A percentile compares a stretch with the other conserved stretches of the same genome.
Evolutionary conservation across 805 yeast genomes (phyloP).

Genomic region (Lachancea dasiensis): DNA sequence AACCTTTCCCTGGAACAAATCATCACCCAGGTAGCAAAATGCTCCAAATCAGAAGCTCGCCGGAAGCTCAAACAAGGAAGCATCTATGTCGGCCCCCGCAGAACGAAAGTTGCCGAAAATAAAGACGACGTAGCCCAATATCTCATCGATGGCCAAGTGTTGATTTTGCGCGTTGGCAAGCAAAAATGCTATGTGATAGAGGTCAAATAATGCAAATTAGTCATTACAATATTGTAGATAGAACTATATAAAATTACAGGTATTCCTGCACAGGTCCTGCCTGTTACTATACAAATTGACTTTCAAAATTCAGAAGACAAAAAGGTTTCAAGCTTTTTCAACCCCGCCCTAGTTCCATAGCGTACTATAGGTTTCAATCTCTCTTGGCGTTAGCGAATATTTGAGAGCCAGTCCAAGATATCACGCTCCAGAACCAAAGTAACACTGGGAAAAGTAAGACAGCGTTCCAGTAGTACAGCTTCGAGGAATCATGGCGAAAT

Average conservation of each 20-base stretch:
- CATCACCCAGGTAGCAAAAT: conserved; percentile 42
- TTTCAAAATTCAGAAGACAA: no score
- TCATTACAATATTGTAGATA: not conserved
- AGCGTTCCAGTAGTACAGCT: conserved; percentile 28
- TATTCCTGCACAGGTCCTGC: no score
- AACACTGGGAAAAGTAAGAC: conserved; percentile 24
- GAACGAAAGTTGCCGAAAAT: conserved; percentile 48
- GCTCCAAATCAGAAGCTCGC: conserved; percentile 52
- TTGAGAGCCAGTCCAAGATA: conserved; percentile 32
- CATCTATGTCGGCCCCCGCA: conserved; percentile 59
- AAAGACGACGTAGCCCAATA: conserved; percentile 46
- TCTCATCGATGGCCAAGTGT: conserved; percentile 51
- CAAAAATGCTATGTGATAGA: conserved; percentile 55
- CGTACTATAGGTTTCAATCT: no score
- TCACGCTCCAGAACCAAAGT: conserved; percentile 31
- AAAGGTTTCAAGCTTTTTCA: no score
- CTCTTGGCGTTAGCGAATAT: conserved; percentile 28
- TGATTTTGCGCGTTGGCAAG: conserved; percentile 73
- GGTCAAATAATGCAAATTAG: conserved; percentile 10
- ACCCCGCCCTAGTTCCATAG: no score
- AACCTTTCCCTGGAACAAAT: conserved; percentile 43
- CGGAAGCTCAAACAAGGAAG: conserved; percentile 65
- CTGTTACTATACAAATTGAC: no score
- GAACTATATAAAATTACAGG: not conserved
- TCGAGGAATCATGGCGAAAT: conserved; percentile 10